Conservation (phyloP, 768 basidiomycete genomes). For the Lactifluus subvellereus region DNA sequence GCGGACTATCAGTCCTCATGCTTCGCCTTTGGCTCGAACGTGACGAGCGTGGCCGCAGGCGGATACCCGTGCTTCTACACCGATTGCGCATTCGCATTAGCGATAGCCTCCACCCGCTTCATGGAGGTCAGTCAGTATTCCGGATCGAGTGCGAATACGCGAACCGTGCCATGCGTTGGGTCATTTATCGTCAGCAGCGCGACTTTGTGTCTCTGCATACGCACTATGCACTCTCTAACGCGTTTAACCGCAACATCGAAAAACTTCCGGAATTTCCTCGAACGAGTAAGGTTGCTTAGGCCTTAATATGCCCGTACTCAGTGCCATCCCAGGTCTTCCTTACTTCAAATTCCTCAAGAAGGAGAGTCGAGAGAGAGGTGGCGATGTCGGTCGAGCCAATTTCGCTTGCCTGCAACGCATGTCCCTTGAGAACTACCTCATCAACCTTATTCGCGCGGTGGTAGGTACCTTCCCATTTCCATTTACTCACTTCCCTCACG, state of each 20-base stretch:
- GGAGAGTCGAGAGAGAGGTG: slow-evolving; percentile 47
- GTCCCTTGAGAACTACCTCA: slow-evolving; percentile 80
- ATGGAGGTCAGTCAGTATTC: slow-evolving; percentile 73
- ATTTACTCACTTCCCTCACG: not conserved
- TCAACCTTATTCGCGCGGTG: slow-evolving; percentile 82
- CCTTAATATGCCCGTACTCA: not conserved
- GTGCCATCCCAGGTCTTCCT: slow-evolving; percentile 54
- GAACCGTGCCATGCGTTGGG: slow-evolving; percentile 89
- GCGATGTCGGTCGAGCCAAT: slow-evolving; percentile 55
- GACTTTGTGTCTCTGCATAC: slow-evolving; percentile 89
- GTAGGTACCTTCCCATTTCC: slow-evolving; percentile 41
- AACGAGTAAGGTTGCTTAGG: slow-evolving; percentile 44
- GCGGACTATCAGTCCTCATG: slow-evolving; percentile 75
- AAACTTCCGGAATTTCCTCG: slow-evolving; percentile 89
- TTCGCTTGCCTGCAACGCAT: slow-evolving; percentile 81
- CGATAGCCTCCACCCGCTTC: slow-evolving; percentile 78
- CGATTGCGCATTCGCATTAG: slow-evolving; percentile 78
- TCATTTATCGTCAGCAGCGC: slow-evolving; percentile 86
- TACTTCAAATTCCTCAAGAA: slow-evolving; percentile 83
- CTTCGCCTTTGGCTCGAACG: slow-evolving; percentile 79
- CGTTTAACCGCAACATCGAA: slow-evolving; percentile 63
- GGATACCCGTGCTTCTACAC: slow-evolving; percentile 73
- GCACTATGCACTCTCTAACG: slow-evolving; percentile 83
- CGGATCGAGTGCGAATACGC: slow-evolving; percentile 96
- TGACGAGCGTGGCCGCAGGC: slow-evolving; percentile 78